phyloP scores from a whole-genome alignment of 495 filamentous ascomycete species.

The Penicillium angulare region DNA sequence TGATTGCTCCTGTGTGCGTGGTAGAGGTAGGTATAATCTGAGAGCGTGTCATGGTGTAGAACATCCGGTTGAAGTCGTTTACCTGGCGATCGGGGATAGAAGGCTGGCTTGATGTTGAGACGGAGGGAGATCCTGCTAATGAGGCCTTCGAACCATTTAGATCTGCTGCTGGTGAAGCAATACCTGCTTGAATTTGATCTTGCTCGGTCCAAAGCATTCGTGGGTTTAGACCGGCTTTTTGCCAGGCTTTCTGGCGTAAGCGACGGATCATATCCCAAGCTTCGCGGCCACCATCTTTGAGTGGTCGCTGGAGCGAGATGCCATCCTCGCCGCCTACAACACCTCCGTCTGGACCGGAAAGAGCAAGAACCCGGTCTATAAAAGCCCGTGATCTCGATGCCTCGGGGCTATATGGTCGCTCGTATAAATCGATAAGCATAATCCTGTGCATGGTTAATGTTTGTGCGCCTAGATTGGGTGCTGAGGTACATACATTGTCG shows the following conservation, averaged over 20 bases:
- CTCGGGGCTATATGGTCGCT: constrained; percentile 48
- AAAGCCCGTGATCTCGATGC: constrained; percentile 48
- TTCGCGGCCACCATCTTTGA: constrained; percentile 53
- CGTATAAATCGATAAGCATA: constrained; percentile 56
- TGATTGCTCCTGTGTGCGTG: constrained; percentile 8
- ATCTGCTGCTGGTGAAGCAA: constrained; percentile 26
- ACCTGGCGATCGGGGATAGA: constrained; percentile 14
- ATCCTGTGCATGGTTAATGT: constrained; percentile 35
- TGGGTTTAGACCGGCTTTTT: constrained; percentile 47
- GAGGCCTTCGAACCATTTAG: constrained; percentile 6
- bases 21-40: constrained; percentile 27
- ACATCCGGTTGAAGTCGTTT: constrained; percentile 36
- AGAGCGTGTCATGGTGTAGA: constrained; percentile 41
- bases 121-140: constrained; percentile 5
- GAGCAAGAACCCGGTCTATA: constrained; percentile 51
- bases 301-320: constrained; percentile 42
- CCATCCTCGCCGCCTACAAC: constrained; percentile 52
- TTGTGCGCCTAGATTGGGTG: not conserved
- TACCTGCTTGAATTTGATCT: constrained; percentile 42
- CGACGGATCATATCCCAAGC: constrained; percentile 56
- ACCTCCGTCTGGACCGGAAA: constrained; percentile 52
- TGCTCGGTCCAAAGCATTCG: constrained; percentile 48
- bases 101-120: not conserved
- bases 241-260: constrained; percentile 51
- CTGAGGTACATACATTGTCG: constrained; percentile 40